These are phyloP conservation scores for Nepenthes gracilis DNA, from an alignment of 148 eudicot species.

Conservation along the genomic window DNA sequence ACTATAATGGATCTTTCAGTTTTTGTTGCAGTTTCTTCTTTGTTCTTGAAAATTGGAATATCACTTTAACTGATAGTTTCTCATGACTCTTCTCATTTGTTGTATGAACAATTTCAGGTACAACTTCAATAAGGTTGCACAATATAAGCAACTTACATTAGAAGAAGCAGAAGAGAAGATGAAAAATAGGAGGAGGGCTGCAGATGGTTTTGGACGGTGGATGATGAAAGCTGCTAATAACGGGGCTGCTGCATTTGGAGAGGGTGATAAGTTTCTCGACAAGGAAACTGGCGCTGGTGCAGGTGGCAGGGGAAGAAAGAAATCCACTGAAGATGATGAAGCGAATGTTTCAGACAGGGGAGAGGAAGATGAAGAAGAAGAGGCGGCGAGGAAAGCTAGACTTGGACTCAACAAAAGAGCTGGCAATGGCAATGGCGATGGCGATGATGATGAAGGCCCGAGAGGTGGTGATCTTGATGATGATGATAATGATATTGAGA, in stretches of 20 bases:
- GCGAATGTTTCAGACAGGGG: slow-evolving; percentile 72
- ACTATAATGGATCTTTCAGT: too few relatives aligned
- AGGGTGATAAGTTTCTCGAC: slow-evolving; percentile 44
- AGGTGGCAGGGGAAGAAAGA: slow-evolving; percentile 59
- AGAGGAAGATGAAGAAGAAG: slow-evolving; percentile 82
- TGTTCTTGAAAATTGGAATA: too few relatives aligned
- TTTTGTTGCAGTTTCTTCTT: too few relatives aligned
- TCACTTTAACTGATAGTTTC: too few relatives aligned
- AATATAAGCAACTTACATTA: slow-evolving; percentile 87
- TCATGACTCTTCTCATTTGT: neutral
- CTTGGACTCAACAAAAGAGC: slow-evolving; percentile 41
- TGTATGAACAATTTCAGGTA: slow-evolving; percentile 37
- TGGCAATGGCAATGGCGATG: slow-evolving; percentile 40
- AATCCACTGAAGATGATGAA: slow-evolving; percentile 48
- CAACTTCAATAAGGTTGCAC: slow-evolving; percentile 94
- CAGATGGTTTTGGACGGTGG: slow-evolving; percentile 94
- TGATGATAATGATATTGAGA: slow-evolving; percentile 65
- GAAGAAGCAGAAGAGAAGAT: slow-evolving; percentile 99
- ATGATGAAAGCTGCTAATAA: slow-evolving; percentile 97
- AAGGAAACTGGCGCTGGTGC: slow-evolving; percentile 50
- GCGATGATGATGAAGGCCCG: slow-evolving; percentile 72
- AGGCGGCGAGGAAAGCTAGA: slow-evolving; percentile 54
- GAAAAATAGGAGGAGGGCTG: slow-evolving; percentile 86
- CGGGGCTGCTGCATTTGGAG: slow-evolving; percentile 82
- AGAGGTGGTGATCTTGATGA: slow-evolving; percentile 62